Evolutionary conservation across 2,329 filamentous ascomycete genomes (phyloP), one percentile per base, ranked within the genome.

Genomic region (Apiospora saccharicola): DNA sequence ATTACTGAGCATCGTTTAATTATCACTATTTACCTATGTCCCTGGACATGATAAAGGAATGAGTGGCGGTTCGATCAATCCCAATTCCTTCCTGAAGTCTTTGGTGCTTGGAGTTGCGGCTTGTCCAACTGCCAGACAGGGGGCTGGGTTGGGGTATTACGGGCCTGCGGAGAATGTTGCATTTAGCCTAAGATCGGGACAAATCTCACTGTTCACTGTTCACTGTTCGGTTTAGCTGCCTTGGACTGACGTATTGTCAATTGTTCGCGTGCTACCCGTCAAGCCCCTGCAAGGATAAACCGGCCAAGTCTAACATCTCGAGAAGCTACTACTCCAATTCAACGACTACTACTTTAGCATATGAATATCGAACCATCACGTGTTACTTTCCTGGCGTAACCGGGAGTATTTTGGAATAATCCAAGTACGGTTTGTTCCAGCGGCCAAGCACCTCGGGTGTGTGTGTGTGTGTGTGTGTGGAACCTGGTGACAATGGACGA

Each of bases 171-270:
- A 64, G 57, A 64, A 64, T 10, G 57, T n/a, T 41, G 57, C 57
- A 64, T 64, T 64, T 64, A 64, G 57, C 57, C 57, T 64, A 22
- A 64, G 57, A 64, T 64, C 57, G 57, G 34, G 22, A 64, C 46
- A n/a, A n/a, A n/a, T 49, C 46, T 22, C 46, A 22, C 10, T 22
- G 46, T 49, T 49, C 46, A n/a, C n/a, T n/a, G n/a, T n/a, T 22
- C 46, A 22, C 10, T 22, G 46, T 49, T 49, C 46, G 46, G 46
- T 12, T 49, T 7, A 7, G 44, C 16, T 7, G 22, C 44, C 16
- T 8, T 47, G 16, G 44, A 22, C 44, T 41, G 44, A 49, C 46
- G 46, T 49, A 49, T 22, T n/a, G 22, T 22, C 22, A n/a, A 1
- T 37, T 49, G 46, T 49, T 44, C 43, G 43, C 43, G 43, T 16